phyloP scores from a whole-genome alignment of 2,329 filamentous ascomycete species.

The Colletotrichum limetticola region DNA sequence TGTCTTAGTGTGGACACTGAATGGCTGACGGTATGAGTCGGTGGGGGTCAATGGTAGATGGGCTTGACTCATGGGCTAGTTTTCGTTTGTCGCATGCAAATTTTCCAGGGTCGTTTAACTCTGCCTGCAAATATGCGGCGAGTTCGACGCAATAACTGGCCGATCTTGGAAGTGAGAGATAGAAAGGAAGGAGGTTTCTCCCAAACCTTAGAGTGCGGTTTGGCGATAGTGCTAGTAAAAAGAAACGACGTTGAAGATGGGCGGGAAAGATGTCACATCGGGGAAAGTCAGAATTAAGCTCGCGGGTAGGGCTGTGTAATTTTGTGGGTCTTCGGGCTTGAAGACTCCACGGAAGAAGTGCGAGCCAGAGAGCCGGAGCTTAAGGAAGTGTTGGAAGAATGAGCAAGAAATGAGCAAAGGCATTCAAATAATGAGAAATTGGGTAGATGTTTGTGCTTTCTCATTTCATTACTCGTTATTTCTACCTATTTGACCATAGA shows the following conservation, averaged over 20 bases:
- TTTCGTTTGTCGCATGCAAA: not conserved
- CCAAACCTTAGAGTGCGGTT: not conserved
- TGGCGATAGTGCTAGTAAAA: not conserved
- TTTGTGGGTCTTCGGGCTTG: slow-evolving; percentile 6
- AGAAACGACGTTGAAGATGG: not conserved
- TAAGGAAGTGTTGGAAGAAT: not conserved
- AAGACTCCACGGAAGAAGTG: not conserved
- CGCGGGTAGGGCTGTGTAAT: slow-evolving; percentile 27
- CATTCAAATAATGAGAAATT: not conserved
- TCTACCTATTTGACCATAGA: not conserved
- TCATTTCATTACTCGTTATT: not conserved
- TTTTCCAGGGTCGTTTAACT: not conserved
- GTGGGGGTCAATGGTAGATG: no score
- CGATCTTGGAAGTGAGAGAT: no score
- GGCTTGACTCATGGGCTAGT: not conserved
- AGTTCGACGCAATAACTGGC: not conserved
- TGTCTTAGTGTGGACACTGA: not conserved
- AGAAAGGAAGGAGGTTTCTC: not conserved
- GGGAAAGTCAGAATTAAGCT: slow-evolving; percentile 30
- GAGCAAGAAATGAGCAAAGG: not conserved
- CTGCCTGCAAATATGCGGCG: not conserved
- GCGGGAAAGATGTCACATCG: slow-evolving; percentile 5
- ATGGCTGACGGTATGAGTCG: not conserved
- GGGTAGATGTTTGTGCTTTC: no score
- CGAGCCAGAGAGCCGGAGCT: not conserved